Base-by-base conservation (phyloP, 2,329 filamentous ascomycete genomes). In the Elsinoe fawcettii region DNA sequence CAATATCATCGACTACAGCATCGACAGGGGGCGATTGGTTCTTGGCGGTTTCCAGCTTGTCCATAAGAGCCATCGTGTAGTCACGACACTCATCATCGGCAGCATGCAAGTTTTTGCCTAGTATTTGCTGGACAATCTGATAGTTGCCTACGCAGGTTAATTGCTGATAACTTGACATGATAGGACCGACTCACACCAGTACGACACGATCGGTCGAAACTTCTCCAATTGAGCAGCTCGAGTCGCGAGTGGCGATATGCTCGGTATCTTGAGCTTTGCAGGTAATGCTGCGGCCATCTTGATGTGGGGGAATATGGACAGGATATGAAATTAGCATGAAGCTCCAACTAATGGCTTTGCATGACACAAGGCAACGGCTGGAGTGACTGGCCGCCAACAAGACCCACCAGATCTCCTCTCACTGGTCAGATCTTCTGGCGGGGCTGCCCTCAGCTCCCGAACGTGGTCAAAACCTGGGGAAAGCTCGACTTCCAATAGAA, bases 101-200 rank as follows among this genome's bases (percentile, higher is more conserved):
- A 59, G 80, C 85, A 73, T 97, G 92, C 39, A 97, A 81, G 44
- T 84, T 80, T 69, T 86, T 88, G 55, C 81, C 79, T 12, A 99
- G 83, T 63, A 99, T 95, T 68, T 95, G 88, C 66, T 97, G 90
- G 47, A 96, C 87, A 23, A 93, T 88, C 79, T 89, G 93, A 72
- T 93, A 96, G 67, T 95, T 86, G 71, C 88, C 89, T 93, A 25
- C 25, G 20, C 11, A 60, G 14, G 9, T 43, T n/a, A 47, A 41
- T 22, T 36, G 16, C 18, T 23, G 11, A 7, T 23, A 16, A 11
- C 14, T 5, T 16, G 23, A 11, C 2, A 4, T 32, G 12, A 7
- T 36, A 5, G 3, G 12, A 2, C 12, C 14, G 16, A 80, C 86
- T 68, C 80, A 95, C 92, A 93, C 90, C 92, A 97, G 72, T 97